Conservation (phyloP, 1,139 yeast genomes). For the Magnusiomyces suaveolens region DNA sequence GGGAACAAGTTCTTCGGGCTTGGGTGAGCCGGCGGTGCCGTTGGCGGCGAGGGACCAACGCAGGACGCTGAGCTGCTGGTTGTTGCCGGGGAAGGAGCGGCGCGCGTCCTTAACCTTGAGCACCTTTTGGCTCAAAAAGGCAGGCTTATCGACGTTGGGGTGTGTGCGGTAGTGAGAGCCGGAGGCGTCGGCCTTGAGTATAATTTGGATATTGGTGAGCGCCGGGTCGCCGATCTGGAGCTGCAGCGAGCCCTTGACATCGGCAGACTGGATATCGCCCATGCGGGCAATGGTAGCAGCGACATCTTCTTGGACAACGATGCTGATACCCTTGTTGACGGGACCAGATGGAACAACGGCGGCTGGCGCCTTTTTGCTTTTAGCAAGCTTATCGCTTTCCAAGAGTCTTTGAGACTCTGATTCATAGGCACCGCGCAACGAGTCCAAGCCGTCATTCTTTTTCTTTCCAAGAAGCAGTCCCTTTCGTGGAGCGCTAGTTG, state of each 20-base stretch:
- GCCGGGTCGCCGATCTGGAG: slow-evolving; percentile 70
- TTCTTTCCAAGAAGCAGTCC: slow-evolving; percentile 80
- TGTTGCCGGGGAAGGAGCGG: slow-evolving; percentile 84
- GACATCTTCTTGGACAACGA: slow-evolving; percentile 68
- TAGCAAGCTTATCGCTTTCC: slow-evolving; percentile 14
- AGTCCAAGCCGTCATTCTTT: slow-evolving; percentile 34
- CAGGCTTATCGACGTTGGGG: slow-evolving; percentile 81
- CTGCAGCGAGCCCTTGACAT: slow-evolving; percentile 85
- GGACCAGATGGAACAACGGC: slow-evolving; percentile 14
- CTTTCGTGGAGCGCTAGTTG: slow-evolving; percentile 26
- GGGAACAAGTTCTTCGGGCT: slow-evolving; percentile 58
- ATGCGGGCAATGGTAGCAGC: slow-evolving; percentile 75
- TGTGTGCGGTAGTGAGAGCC: slow-evolving; percentile 74
- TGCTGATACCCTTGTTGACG: slow-evolving; percentile 64
- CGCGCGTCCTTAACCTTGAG: slow-evolving; percentile 68
- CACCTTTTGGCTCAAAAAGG: slow-evolving; percentile 48
- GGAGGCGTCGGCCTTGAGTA: slow-evolving; percentile 43
- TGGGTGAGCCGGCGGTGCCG: slow-evolving; percentile 44
- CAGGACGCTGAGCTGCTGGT: slow-evolving; percentile 79
- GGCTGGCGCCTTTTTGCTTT: not conserved
- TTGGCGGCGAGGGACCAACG: slow-evolving; percentile 51
- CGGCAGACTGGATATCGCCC: slow-evolving; percentile 65
- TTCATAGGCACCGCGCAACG: slow-evolving; percentile 35
- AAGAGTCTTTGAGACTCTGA: slow-evolving; percentile 28
- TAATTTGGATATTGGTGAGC: slow-evolving; percentile 55